Percentiles rank a stretch among this genome's conserved stretches.
Conservation (phyloP, 2,329 filamentous ascomycete genomes). For the Macrophomina tecta region DNA sequence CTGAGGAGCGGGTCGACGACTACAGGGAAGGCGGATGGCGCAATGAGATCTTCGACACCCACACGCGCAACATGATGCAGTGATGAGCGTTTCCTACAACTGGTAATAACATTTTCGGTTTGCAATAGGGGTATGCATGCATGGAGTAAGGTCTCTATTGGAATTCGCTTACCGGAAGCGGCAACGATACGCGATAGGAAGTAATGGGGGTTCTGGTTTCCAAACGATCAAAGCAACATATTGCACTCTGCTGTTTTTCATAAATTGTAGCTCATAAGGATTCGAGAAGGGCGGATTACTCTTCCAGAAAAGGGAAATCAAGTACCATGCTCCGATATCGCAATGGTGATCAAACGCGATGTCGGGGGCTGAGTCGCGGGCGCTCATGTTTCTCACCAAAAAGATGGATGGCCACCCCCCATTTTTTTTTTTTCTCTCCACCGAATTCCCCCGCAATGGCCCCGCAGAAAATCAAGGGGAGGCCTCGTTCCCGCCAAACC, state of each 20-base stretch:
- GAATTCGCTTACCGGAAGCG: not conserved
- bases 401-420: not conserved
- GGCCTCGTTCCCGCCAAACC: not conserved
- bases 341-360: not conserved
- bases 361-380: not conserved
- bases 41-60: conserved; percentile 78
- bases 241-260: not conserved
- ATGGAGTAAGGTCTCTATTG: not conserved
- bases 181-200: not conserved
- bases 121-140: not conserved
- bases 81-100: not conserved
- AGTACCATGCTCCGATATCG: not conserved
- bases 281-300: not conserved
- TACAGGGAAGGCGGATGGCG: conserved; percentile 76
- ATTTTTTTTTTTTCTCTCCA: not conserved
- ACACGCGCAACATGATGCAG: conserved; percentile 40
- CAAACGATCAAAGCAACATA: not conserved
- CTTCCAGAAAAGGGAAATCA: not conserved
- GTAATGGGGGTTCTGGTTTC: not conserved
- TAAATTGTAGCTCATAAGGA: not conserved
- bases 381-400: not conserved
- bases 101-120: not conserved
- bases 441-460: not conserved
- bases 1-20: conserved; percentile 76
- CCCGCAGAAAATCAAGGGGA: not conserved